Conservation (phyloP, 2,329 filamentous ascomycete genomes). For the Penicillium sp. region DNA sequence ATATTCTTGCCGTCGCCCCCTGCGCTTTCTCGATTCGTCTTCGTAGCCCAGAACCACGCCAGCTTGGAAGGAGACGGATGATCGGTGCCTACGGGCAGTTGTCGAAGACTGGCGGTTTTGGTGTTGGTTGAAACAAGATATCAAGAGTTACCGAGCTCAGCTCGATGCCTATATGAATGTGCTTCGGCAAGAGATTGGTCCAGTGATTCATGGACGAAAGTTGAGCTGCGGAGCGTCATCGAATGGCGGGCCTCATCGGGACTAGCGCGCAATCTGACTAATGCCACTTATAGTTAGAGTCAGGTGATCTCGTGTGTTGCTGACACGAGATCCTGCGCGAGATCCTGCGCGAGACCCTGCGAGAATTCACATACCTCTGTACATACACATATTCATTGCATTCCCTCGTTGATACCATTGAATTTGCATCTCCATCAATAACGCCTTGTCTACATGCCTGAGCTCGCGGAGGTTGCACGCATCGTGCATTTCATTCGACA, state of each 20-base stretch:
- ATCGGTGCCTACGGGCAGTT: neutral
- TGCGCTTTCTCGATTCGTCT: constrained; percentile 28
- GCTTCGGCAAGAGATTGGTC: neutral
- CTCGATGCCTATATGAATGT: neutral
- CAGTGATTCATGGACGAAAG: neutral
- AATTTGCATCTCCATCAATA: neutral
- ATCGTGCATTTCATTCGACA: constrained; percentile 83
- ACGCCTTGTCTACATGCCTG: constrained; percentile 44
- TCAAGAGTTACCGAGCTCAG: neutral
- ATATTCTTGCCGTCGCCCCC: constrained; percentile 33
- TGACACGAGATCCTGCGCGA: too few species aligned
- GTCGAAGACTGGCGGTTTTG: neutral
- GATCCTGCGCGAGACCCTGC: too few species aligned
- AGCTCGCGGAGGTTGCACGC: constrained; percentile 71
- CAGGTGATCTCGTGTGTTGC: constrained; percentile 38
- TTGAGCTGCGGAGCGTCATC: neutral
- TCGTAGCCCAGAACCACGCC: constrained; percentile 47
- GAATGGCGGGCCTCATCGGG: constrained; percentile 4
- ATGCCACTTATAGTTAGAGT: constrained; percentile 6
- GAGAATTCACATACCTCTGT: neutral
- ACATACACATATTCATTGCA: constrained; percentile 8
- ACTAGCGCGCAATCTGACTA: constrained; percentile 14
- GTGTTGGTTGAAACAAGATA: neutral
- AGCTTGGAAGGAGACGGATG: constrained; percentile 34
- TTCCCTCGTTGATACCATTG: neutral